Evolutionary conservation across 116 monocot genomes (phyloP), one percentile per base, ranked within the genome.

Genomic region (Zostera marina): DNA sequence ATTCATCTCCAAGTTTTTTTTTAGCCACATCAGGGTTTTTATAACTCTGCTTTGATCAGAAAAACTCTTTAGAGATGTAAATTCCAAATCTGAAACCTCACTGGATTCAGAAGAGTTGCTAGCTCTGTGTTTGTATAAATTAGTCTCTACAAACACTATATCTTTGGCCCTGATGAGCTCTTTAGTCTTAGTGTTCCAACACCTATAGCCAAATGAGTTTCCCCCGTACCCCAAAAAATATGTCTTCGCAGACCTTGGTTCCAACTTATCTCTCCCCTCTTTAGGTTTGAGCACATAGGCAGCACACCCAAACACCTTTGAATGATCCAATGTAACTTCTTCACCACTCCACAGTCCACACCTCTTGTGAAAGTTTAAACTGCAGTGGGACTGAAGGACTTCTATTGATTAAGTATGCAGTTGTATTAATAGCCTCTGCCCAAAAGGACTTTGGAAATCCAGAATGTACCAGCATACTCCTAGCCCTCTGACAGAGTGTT

Each of bases 181-280:
- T 46, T 42, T 42, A 1, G 20, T 57, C 41, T 47, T 0, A 46
- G 21, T 40, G 53, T 68, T 53, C 22, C 0, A 60, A 0, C 51
- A 42, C 41, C 14, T 60, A 19, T 52, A 60, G 7, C 68, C 52
- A 53, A 60, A 53, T 13, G 42, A 20, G 24, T 51, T 60, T 42
- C 43, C 1, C 15, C 41, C 38, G 41, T 51, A 47, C 1, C 49
- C 39, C 17, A 59, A 7, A 7, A 67, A 59, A 4, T 41, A 21
- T 13, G 25, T 45, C 16, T 32, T n/a, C 0, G 9, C 40, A 20
- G 25, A 23, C 16, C 57, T 66, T 9, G 14, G 26, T 32, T 57
- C 45, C 0, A 66, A 38, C 46, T 46, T 46, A 11, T 46, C 46
- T 46, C 46, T 46, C 46, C 5, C 12, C n/a, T 46, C 46, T 0